These are phyloP conservation scores for Starmerella bacillaris DNA, from an alignment of 805 yeast genomes.

Conservation along the genomic window DNA sequence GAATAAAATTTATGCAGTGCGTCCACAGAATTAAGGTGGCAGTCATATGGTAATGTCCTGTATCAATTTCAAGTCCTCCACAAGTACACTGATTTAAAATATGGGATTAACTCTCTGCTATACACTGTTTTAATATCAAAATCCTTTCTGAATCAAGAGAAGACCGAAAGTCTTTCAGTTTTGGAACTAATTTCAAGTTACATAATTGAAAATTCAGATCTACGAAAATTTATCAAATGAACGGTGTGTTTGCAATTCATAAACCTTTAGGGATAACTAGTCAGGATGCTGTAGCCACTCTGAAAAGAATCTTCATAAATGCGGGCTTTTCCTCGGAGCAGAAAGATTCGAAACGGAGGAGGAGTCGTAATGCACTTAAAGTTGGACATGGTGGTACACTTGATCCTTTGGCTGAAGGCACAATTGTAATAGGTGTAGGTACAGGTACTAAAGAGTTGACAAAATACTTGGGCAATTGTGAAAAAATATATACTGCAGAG, in stretches of 20 bases:
- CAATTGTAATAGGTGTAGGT: conserved; percentile 77
- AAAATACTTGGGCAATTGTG: conserved; percentile 52
- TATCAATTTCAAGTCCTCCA: no score
- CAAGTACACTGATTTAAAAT: no score
- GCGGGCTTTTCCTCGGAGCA: conserved; percentile 34
- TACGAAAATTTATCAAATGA: conserved; percentile 31
- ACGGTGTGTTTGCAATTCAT: conserved; percentile 81
- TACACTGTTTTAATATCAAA: no score
- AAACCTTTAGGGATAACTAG: conserved; percentile 81
- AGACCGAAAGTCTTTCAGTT: no score
- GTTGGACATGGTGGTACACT: conserved; percentile 98
- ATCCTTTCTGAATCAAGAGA: no score
- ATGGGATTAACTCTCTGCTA: no score
- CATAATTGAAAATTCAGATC: background rate
- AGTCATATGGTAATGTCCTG: no score
- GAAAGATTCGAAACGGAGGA: conserved; percentile 1
- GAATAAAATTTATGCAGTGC: no score
- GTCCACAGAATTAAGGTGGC: no score
- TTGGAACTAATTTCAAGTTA: no score
- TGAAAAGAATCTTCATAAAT: conserved; percentile 45
- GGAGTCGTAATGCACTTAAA: conserved; percentile 32
- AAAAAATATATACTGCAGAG: conserved; percentile 63
- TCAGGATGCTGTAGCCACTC: conserved; percentile 45
- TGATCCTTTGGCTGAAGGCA: conserved; percentile 93
- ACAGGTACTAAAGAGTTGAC: conserved; percentile 69